Evolutionary conservation across 2,329 filamentous ascomycete species (phyloP).

Genomic region (Pestalotiopsis sp.): DNA sequence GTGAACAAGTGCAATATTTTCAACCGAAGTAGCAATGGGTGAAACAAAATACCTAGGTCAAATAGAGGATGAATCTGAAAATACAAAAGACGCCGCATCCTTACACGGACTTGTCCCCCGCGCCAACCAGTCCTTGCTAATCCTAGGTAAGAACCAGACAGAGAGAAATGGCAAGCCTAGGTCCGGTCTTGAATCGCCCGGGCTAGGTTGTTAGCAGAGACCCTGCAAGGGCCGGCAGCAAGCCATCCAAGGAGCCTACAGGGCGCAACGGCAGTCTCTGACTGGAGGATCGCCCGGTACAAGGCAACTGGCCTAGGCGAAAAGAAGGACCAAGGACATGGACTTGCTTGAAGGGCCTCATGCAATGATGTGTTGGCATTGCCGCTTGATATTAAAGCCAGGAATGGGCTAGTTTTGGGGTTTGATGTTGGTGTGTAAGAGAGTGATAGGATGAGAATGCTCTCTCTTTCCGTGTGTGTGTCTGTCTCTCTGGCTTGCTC

Average conservation of each 20-base stretch:
- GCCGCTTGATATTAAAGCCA: conserved; percentile 60
- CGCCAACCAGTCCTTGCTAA: conserved; percentile 20
- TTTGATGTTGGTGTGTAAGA: conserved; percentile 40
- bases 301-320: conserved; percentile 32
- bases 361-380: conserved; percentile 81
- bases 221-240: conserved; percentile 14
- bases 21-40: conserved; percentile 34
- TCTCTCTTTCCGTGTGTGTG: not conserved
- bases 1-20: conserved; percentile 41
- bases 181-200: not conserved
- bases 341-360: conserved; percentile 46
- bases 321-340: conserved; percentile 38
- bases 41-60: not conserved
- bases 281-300: conserved; percentile 25
- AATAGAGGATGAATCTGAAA: too few species aligned
- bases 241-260: conserved; percentile 13
- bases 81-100: too few species aligned
- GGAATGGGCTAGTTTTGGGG: conserved; percentile 23
- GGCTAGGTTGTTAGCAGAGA: not conserved
- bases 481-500: not conserved
- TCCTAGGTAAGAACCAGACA: too few species aligned
- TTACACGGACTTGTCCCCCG: conserved; percentile 36
- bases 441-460: not conserved
- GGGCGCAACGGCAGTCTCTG: conserved; percentile 21
- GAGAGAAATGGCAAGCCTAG: not conserved